Evolutionary conservation across 2,329 filamentous ascomycete species (phyloP).

Genomic region (Emergomyces orientalis): DNA sequence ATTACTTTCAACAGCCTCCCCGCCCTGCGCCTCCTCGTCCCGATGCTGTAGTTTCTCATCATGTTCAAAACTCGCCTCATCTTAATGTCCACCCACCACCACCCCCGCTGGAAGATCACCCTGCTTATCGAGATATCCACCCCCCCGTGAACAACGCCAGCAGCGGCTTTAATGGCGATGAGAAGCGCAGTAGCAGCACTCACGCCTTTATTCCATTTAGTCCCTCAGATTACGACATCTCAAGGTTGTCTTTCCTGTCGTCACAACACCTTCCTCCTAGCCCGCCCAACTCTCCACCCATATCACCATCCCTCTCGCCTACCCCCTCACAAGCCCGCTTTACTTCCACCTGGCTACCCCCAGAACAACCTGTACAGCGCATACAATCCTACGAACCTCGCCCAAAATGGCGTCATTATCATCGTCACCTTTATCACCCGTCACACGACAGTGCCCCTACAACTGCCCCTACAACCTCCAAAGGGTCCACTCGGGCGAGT

Average conservation of each 20-base stretch:
- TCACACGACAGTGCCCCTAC: neutral
- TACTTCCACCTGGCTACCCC: neutral
- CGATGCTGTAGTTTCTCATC: neutral
- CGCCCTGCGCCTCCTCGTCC: constrained; percentile 2
- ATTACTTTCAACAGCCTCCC: neutral
- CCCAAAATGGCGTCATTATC: constrained; percentile 1
- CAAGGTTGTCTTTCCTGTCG: constrained; percentile 1
- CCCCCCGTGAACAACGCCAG: neutral
- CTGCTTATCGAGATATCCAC: neutral
- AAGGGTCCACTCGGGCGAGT: constrained; percentile 6
- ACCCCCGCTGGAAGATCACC: constrained; percentile 5
- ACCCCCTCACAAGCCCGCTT: neutral
- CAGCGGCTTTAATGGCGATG: neutral
- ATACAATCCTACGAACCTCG: neutral
- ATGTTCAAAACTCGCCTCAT: neutral
- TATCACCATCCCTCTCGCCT: neutral
- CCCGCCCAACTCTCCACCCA: constrained; percentile 6
- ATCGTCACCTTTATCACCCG: neutral
- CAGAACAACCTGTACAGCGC: neutral
- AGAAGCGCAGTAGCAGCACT: neutral
- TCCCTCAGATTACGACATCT: constrained; percentile 7
- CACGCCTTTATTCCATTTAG: constrained; percentile 4
- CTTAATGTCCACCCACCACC: neutral
- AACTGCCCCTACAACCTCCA: neutral
- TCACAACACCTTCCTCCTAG: neutral